Percentiles rank a stretch among this genome's conserved stretches.
phyloP scores from a whole-genome alignment of 257 asterid species.

The Ajuga chamaepitys region DNA sequence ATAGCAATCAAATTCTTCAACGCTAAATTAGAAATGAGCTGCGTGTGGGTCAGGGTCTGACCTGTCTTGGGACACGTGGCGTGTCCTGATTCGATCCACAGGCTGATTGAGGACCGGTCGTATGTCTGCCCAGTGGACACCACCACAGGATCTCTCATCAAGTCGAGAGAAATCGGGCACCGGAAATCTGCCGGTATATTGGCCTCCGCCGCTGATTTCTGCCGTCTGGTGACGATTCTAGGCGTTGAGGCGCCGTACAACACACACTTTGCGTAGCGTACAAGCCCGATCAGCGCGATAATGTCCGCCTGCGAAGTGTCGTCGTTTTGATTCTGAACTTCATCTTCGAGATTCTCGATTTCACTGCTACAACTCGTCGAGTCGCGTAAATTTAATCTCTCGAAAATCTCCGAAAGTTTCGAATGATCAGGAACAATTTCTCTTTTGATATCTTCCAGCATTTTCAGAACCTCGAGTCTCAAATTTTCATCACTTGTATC shows the following conservation, averaged over 20 bases:
- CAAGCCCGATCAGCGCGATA: constrained; percentile 67
- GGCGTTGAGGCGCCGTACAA: constrained; percentile 82
- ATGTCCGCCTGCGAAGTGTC: constrained; percentile 47
- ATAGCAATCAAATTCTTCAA: constrained; percentile 63
- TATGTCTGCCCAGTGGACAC: constrained; percentile 85
- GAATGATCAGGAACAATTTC: constrained; percentile 61
- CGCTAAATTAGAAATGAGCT: constrained; percentile 50
- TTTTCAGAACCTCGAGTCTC: constrained; percentile 39
- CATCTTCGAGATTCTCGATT: constrained; percentile 71
- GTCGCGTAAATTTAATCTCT: constrained; percentile 42
- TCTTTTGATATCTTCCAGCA: constrained; percentile 54
- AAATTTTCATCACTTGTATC: constrained; percentile 42
- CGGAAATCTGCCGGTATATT: constrained; percentile 68
- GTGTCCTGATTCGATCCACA: constrained; percentile 84
- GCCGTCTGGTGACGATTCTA: constrained; percentile 32
- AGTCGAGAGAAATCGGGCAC: constrained; percentile 72
- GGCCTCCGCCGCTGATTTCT: constrained; percentile 41
- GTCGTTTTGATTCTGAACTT: constrained; percentile 52
- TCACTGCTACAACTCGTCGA: constrained; percentile 54
- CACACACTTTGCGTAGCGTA: constrained; percentile 83
- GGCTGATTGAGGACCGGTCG: constrained; percentile 51
- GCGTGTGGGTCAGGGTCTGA: constrained; percentile 55
- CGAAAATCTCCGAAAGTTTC: constrained; percentile 43
- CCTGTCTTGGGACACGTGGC: constrained; percentile 90
- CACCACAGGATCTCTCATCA: constrained; percentile 87